Evolutionary conservation across 345 rosid genomes (phyloP).

Genomic region (Citrus reticulata): DNA sequence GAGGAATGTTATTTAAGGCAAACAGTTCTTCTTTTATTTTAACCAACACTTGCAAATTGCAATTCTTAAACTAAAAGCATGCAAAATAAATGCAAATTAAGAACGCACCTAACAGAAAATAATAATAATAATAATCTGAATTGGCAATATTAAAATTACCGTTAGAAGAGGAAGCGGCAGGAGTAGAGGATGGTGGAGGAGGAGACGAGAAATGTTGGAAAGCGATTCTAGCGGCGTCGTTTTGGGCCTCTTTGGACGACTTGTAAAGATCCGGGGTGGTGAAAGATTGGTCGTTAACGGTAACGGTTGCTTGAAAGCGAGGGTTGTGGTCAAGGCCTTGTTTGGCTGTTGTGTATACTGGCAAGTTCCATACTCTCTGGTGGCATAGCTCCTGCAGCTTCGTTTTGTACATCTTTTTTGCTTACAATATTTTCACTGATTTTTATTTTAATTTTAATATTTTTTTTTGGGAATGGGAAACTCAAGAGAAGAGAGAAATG

Average conservation of each 20-base stretch:
- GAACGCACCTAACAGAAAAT: background rate
- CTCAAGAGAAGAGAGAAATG: no score
- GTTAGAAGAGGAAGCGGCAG: background rate
- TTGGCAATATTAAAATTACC: background rate
- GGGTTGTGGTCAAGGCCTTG: slow-evolving; percentile 39
- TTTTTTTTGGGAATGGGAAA: no score
- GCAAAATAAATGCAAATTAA: background rate
- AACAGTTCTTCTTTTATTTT: background rate
- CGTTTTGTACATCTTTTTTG: slow-evolving; percentile 28
- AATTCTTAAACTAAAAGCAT: background rate
- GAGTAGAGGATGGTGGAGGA: background rate
- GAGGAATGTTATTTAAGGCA: background rate
- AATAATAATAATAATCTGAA: no score
- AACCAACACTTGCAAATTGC: background rate
- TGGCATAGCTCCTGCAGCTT: slow-evolving; percentile 43
- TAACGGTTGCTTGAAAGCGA: slow-evolving; percentile 33
- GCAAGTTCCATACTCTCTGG: slow-evolving; percentile 22
- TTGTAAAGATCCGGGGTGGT: background rate
- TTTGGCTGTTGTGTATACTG: slow-evolving; percentile 21
- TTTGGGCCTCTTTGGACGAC: slow-evolving; percentile 42
- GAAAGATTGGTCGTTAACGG: slow-evolving; percentile 27
- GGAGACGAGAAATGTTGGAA: slow-evolving; percentile 19
- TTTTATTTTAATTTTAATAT: no score
- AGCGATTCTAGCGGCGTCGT: slow-evolving; percentile 43
- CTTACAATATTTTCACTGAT: no score